Conservation (phyloP, 768 basidiomycete species). For the Leccinum subtestaceum region DNA sequence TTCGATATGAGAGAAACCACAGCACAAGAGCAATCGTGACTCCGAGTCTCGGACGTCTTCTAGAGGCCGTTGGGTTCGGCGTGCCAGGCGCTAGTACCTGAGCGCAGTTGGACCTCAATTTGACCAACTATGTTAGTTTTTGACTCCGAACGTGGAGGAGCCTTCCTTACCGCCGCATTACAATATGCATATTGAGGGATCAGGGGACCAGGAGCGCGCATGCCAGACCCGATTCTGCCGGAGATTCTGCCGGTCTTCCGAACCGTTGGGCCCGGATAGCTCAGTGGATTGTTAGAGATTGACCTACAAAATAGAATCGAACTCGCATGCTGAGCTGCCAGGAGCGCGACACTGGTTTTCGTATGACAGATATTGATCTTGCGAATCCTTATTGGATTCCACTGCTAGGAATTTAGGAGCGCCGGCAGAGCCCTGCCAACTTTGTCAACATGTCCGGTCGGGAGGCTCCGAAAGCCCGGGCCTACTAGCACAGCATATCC, state of each 20-base stretch:
- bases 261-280: neutral
- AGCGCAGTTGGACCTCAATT: neutral
- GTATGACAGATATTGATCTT: neutral
- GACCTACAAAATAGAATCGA: neutral
- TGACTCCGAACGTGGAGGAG: no score
- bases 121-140: neutral
- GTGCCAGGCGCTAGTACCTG: neutral
- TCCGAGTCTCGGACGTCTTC: neutral
- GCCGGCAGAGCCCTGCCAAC: neutral
- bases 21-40: neutral
- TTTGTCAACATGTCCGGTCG: neutral
- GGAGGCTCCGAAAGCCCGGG: no score
- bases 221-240: neutral
- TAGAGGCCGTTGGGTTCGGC: slow-evolving; percentile 1
- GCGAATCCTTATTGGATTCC: neutral
- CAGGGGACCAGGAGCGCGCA: neutral
- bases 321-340: neutral
- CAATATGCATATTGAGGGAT: neutral
- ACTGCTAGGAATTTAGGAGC: neutral
- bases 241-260: neutral
- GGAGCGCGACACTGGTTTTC: neutral
- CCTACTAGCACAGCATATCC: neutral
- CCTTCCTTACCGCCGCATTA: neutral
- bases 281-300: neutral
- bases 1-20: neutral